phyloP scores from a whole-genome alignment of 2,329 filamentous ascomycete genomes.

The Xylaria arbuscula region DNA sequence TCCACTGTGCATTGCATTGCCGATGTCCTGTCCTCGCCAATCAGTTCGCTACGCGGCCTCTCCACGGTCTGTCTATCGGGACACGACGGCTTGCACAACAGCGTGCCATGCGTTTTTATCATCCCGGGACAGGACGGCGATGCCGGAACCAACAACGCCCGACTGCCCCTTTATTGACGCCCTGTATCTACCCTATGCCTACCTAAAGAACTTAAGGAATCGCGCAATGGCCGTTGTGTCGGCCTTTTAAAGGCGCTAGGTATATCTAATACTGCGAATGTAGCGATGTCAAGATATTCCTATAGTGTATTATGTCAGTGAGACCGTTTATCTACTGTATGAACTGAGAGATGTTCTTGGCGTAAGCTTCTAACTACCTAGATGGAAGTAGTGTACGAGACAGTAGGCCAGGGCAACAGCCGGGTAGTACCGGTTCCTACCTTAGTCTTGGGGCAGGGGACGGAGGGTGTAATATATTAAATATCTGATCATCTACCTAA shows the following conservation, averaged over 20 bases:
- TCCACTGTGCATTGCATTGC: not conserved
- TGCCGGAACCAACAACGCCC: not conserved
- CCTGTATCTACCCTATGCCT: not conserved
- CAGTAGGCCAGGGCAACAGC: not conserved
- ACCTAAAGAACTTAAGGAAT: no score
- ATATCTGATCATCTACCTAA: no score
- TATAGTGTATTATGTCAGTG: not conserved
- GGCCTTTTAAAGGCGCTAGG: not conserved
- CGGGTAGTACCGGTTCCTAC: no score
- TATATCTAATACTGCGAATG: not conserved
- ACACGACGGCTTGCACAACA: not conserved
- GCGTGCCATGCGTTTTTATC: no score
- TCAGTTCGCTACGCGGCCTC: not conserved
- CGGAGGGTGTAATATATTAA: no score
- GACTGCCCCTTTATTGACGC: not conserved
- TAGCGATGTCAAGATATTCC: not conserved
- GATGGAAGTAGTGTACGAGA: not conserved
- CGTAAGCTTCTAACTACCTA: not conserved
- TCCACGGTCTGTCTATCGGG: not conserved
- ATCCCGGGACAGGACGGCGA: not conserved
- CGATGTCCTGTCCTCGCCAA: not conserved
- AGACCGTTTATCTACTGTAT: not conserved
- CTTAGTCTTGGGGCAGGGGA: no score
- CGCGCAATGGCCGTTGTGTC: not conserved
- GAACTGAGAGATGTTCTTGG: not conserved